phyloP scores from a whole-genome alignment of 2,329 filamentous ascomycete genomes.

The Calonectria hongkongensis region DNA sequence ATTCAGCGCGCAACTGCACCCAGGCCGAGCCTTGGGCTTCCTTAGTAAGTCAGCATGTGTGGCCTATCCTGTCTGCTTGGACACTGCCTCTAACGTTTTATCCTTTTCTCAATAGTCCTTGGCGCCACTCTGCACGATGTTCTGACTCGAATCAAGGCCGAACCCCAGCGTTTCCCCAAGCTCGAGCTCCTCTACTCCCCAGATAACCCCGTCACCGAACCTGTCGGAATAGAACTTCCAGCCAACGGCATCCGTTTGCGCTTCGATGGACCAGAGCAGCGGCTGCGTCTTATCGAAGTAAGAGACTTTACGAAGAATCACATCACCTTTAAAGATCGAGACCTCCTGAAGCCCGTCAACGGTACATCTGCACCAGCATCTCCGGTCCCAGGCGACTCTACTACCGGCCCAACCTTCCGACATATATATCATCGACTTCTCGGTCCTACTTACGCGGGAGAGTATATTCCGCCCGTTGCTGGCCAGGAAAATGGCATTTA shows the following conservation, averaged over 20 bases:
- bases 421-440: slow-evolving; percentile 96
- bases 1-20: slow-evolving; percentile 78
- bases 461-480: slow-evolving; percentile 83
- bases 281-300: slow-evolving; percentile 92
- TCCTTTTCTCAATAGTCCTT: slow-evolving; percentile 75
- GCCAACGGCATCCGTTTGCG: slow-evolving; percentile 91
- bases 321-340: slow-evolving; percentile 86
- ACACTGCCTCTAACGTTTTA: neutral
- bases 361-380: slow-evolving; percentile 60
- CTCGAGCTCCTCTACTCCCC: slow-evolving; percentile 89
- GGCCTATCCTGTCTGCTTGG: no score
- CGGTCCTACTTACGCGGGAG: slow-evolving; percentile 93
- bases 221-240: slow-evolving; percentile 85
- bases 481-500: slow-evolving; percentile 82
- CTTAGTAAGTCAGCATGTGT: slow-evolving; percentile 63
- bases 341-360: slow-evolving; percentile 81
- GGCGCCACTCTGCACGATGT: slow-evolving; percentile 94
- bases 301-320: slow-evolving; percentile 90
- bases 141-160: slow-evolving; percentile 89
- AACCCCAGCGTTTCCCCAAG: slow-evolving; percentile 87
- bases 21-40: slow-evolving; percentile 80
- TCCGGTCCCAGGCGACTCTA: slow-evolving; percentile 57
- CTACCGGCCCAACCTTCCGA: slow-evolving; percentile 83
- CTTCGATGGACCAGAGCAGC: slow-evolving; percentile 95
- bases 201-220: slow-evolving; percentile 82